Evolutionary conservation across 192 early-diverging fungal species (phyloP), one percentile per base, ranked within the genome.

Genomic region (Backusella tuberculispora): DNA sequence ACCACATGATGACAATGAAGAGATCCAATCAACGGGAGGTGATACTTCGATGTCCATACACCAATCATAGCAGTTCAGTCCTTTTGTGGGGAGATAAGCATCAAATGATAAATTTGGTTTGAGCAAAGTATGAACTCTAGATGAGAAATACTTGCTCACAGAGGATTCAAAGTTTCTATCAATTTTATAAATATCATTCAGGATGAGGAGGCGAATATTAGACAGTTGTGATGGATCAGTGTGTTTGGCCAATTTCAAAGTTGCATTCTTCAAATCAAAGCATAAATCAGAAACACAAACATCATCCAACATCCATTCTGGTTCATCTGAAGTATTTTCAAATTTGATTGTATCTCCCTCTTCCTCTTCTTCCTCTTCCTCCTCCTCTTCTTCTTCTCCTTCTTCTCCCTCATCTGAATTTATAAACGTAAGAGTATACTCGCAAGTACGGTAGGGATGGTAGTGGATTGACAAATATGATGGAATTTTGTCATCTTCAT

Each of bases 141-240:
- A 9, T 34, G 60, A 63, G 19, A 44, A 48, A 19, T 69, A 69
- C 45, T 48, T 69, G 41, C 43, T 69, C n/a, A 69, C 68, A 69
- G 68, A 69, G 0, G 24, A 69, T 4, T 42, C 3, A 34, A 47
- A 69, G 68, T 48, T 47, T 43, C 45, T 69, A 69, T 69, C 68
- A 48, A 69, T 29, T 15, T 21, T 47, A 34, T 69, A 69, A 29
- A 69, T 69, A 48, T 44, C 41, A 69, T 69, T 69, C 44, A 69
- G 10, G 41, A 29, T 21, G 45, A 69, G 68, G 45, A 69, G 41
- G 45, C 45, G 45, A 69, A 69, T 47, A 69, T 69, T 45, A 44
- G 68, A 69, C 6, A 45, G 10, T 4, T 47, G 45, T 69, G 45
- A 0, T 4, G 41, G 10, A 45, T 69, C n/a, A 48, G 10, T 47